A percentile compares a stretch with the other conserved stretches of the same genome.
Evolutionary conservation across 192 early-diverging fungal genomes (phyloP).

Genomic region (Anaeromyces robustus): DNA sequence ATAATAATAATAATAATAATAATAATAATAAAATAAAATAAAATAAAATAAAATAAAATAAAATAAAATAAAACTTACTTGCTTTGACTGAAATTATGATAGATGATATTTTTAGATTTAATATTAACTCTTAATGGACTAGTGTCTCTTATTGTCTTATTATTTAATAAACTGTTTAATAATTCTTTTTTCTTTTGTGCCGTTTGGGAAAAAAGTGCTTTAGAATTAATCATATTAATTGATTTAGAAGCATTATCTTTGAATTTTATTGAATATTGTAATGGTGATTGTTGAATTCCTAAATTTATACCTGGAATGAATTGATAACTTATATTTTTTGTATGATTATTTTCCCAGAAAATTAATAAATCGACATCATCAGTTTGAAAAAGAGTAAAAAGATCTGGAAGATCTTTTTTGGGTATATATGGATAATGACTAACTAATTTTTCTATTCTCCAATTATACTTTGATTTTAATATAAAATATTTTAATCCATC

Average conservation of each 20-base stretch:
- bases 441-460: conserved; percentile 45
- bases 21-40: too few species aligned
- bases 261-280: conserved; percentile 28
- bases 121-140: not conserved
- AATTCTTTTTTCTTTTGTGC: conserved; percentile 45
- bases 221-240: conserved; percentile 11
- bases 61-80: conserved; percentile 52
- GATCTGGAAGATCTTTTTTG: conserved; percentile 23
- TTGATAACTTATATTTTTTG: conserved; percentile 57
- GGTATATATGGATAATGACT: conserved; percentile 54
- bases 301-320: conserved; percentile 86
- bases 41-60: conserved; percentile 24
- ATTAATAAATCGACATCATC: conserved; percentile 77
- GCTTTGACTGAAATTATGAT: conserved; percentile 16
- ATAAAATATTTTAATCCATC: conserved; percentile 22
- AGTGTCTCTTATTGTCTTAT: conserved; percentile 11
- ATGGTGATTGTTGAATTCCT: conserved; percentile 55
- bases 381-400: conserved; percentile 75
- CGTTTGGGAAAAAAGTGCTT: conserved; percentile 54
- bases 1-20: too few species aligned
- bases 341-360: conserved; percentile 54
- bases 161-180: conserved; percentile 45
- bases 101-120: not conserved
- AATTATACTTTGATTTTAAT: conserved; percentile 50
- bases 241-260: conserved; percentile 23